Evolutionary conservation across 2,329 filamentous ascomycete species (phyloP).

Genomic region (Penicillium decumbens): DNA sequence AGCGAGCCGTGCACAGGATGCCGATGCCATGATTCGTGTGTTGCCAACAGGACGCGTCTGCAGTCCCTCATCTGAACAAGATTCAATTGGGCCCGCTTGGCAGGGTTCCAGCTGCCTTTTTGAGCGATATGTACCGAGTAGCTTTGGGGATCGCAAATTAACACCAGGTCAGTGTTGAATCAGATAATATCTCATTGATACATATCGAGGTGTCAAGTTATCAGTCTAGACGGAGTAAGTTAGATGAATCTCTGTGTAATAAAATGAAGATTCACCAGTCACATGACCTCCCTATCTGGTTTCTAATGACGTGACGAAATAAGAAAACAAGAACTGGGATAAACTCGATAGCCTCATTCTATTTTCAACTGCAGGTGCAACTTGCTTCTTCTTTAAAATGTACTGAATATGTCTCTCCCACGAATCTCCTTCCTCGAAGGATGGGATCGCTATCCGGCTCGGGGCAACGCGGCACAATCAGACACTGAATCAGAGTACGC

Average conservation of each 20-base stretch:
- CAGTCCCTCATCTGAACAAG: not conserved
- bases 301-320: not conserved
- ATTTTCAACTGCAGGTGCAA: not conserved
- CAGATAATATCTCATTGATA: no score
- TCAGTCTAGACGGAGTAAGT: no score
- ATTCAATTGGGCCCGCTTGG: no score
- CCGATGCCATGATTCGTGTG: slow-evolving; percentile 21
- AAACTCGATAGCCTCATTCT: not conserved
- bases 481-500: slow-evolving; percentile 27
- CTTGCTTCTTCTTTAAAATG: not conserved
- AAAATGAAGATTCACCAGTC: not conserved
- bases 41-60: slow-evolving; percentile 6
- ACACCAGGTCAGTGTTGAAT: not conserved
- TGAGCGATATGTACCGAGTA: slow-evolving; percentile 3
- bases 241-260: no score
- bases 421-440: slow-evolving; percentile 44
- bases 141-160: not conserved
- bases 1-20: slow-evolving; percentile 10
- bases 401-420: slow-evolving; percentile 38
- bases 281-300: not conserved
- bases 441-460: slow-evolving; percentile 37
- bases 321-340: not conserved
- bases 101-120: slow-evolving; percentile 13
- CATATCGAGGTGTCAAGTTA: no score
- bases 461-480: slow-evolving; percentile 18